Evolutionary conservation across 2,329 filamentous ascomycete genomes (phyloP), one percentile per base, ranked within the genome.

Genomic region (Stachybotrys chartarum): DNA sequence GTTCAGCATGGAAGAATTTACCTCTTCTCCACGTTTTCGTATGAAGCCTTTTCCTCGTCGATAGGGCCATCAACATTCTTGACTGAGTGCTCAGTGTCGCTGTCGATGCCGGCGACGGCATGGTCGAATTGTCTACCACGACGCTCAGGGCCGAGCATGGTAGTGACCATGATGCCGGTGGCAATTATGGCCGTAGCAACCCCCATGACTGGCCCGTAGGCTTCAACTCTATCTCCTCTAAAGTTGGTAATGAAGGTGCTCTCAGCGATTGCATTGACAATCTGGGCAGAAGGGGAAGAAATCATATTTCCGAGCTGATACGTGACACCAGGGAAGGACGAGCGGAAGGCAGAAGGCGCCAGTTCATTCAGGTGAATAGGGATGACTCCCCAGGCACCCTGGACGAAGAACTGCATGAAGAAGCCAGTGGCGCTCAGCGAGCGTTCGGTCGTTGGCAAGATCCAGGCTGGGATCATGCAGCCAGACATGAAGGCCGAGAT

Each of bases 241-340:
- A 66, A 65, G 46, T 78, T 75, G 0, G 70, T 82, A 50, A 91
- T 75, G 45, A 78, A 78, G 39, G 77, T 78, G 49, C 73, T 79
- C 64, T 91, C 87, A 1, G 88, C 78, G 52, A 91, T 78, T 12
- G 85, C 86, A 57, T 91, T 90, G 66, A 91, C 85, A 51, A 92
- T 91, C 68, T 91, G 88, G 0, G 88, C 84, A 0, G 83, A 86
- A 0, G 87, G 86, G 0, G 84, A 86, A 1, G 84, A 86, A 53
- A 88, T 84, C 78, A 90, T 85, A 75, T 90, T 90, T 7, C 87
- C 87, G 8, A 90, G 71, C 73, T 91, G 87, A 69, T 90, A 90
- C 0, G 84, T 85, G 52, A 87, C 79, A 48, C 86, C 87, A 0
- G 86, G 84, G 66, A 90, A 88, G 2, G 81, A 84, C 0, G 86